phyloP scores from a whole-genome alignment of 1,139 yeast genomes.

The Magnusiomyces paraingens region DNA sequence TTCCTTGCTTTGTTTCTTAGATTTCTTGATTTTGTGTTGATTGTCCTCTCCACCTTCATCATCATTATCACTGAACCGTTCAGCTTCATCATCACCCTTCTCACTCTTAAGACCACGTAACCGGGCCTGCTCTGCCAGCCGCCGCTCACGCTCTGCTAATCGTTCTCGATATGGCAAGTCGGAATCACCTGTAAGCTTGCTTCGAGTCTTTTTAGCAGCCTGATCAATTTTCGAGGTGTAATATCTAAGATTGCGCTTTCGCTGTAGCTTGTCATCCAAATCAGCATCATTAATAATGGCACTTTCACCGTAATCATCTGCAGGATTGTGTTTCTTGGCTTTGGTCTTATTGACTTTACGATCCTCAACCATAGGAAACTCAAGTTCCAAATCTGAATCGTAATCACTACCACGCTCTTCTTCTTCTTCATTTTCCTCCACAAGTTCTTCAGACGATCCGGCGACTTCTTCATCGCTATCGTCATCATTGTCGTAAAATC shows the following conservation, averaged over 20 bases:
- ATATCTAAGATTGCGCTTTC: conserved; percentile 83
- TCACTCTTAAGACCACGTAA: conserved; percentile 69
- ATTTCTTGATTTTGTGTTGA: conserved; percentile 44
- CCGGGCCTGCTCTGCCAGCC: conserved; percentile 82
- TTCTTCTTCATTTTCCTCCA: conserved; percentile 22
- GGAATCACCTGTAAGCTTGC: conserved; percentile 66
- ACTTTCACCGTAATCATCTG: conserved; percentile 56
- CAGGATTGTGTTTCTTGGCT: conserved; percentile 22
- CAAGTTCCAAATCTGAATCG: conserved; percentile 44
- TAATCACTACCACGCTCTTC: conserved; percentile 19
- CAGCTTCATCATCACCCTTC: conserved; percentile 48
- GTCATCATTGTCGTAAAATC: conserved; percentile 10
- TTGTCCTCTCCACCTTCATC: conserved; percentile 35
- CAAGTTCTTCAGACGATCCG: conserved; percentile 9
- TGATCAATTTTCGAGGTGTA: conserved; percentile 95
- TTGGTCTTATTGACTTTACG: conserved; percentile 17
- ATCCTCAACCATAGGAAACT: conserved; percentile 38
- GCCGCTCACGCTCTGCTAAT: conserved; percentile 78
- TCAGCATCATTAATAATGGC: conserved; percentile 65
- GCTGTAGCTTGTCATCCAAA: conserved; percentile 73
- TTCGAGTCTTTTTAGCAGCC: conserved; percentile 44
- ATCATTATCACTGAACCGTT: conserved; percentile 39
- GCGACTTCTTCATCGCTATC: conserved; percentile 21
- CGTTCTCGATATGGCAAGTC: conserved; percentile 94
- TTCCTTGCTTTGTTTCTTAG: conserved; percentile 44